These are phyloP conservation scores for Suzukiozyma palmioleophila DNA, from an alignment of 1,139 yeast genomes.

Conservation along the genomic window DNA sequence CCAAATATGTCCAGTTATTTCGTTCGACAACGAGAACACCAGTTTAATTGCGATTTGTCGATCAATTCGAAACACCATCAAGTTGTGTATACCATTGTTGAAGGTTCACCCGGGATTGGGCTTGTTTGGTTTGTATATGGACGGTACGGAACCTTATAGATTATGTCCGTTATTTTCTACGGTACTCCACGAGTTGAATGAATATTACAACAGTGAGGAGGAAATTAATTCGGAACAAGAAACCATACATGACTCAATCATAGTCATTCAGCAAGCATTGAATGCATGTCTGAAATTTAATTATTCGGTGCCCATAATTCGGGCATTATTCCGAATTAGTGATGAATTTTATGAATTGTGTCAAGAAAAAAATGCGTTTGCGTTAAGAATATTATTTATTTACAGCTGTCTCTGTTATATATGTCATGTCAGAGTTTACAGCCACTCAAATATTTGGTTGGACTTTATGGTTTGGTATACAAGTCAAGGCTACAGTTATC, in stretches of 20 bases:
- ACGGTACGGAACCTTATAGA: background rate
- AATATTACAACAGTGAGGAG: background rate
- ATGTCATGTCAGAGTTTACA: background rate
- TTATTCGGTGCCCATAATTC: constrained; percentile 1
- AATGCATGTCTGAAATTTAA: background rate
- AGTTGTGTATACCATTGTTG: background rate
- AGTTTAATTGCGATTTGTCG: constrained; percentile 1
- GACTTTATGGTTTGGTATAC: constrained; percentile 2
- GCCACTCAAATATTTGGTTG: constrained; percentile 2
- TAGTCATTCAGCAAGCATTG: background rate
- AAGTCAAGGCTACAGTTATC: background rate
- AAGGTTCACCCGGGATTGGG: background rate
- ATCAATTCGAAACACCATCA: background rate
- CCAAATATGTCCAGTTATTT: background rate
- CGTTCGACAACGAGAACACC: background rate
- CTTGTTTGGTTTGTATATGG: background rate
- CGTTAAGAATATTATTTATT: constrained; percentile 1
- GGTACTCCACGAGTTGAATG: background rate
- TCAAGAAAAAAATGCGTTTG: background rate
- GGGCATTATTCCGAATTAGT: background rate
- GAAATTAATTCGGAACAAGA: background rate
- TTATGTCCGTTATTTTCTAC: background rate
- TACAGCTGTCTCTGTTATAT: background rate
- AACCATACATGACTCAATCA: background rate
- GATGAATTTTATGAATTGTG: constrained; percentile 1